phyloP scores from a whole-genome alignment of 371 early-diverging fungal genomes.

The Apophysomyces sp. region DNA sequence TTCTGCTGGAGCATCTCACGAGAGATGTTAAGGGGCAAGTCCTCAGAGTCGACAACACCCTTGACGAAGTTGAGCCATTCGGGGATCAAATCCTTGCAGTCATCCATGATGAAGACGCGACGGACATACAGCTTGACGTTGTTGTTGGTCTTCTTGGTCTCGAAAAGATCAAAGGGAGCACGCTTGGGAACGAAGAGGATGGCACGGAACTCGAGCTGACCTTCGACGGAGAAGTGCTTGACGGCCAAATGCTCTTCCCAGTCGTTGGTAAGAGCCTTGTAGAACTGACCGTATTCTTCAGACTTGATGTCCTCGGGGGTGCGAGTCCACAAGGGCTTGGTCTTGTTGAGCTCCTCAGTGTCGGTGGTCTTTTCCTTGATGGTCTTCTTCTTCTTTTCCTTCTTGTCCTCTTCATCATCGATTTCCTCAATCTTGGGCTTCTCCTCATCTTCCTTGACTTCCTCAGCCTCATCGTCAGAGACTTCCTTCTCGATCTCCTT shows the following conservation, averaged over 20 bases:
- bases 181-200: conserved; percentile 80
- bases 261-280: conserved; percentile 80
- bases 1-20: conserved; percentile 88
- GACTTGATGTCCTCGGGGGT: conserved; percentile 68
- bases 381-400: conserved; percentile 66
- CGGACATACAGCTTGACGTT: conserved; percentile 86
- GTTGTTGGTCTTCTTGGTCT: conserved; percentile 66
- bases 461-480: conserved; percentile 74
- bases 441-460: conserved; percentile 55
- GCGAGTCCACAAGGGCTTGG: conserved; percentile 88
- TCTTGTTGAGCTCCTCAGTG: conserved; percentile 63
- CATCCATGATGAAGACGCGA: conserved; percentile 90
- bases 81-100: conserved; percentile 67
- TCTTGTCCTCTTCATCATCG: conserved; percentile 72
- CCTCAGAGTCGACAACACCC: conserved; percentile 84
- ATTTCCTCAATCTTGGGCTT: conserved; percentile 60
- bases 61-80: conserved; percentile 63
- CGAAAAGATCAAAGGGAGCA: conserved; percentile 63
- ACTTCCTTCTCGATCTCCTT: conserved; percentile 83
- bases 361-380: conserved; percentile 59
- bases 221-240: conserved; percentile 82
- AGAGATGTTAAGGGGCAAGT: conserved; percentile 89
- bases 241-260: conserved; percentile 67
- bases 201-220: conserved; percentile 77
- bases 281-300: conserved; percentile 83